These are phyloP conservation scores for Trichomonas vaginalis DNA, from an alignment of 208 protist genomes.

Conservation along the genomic window DNA sequence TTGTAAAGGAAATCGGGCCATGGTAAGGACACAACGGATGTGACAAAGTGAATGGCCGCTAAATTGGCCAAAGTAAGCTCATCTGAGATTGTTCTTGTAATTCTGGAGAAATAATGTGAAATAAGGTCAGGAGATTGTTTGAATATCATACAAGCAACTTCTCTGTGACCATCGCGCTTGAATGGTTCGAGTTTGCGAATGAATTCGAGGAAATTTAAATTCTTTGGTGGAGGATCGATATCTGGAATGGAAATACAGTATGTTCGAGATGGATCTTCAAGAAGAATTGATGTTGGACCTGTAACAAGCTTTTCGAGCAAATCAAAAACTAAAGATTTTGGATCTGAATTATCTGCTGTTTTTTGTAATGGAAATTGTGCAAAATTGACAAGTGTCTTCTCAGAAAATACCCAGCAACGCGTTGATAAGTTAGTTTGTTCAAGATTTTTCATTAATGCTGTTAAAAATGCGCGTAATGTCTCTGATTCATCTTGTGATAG, in stretches of 20 bases:
- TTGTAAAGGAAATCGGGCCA: background rate
- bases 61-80: background rate
- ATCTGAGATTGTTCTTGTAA: background rate
- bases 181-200: background rate
- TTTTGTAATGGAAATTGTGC: background rate
- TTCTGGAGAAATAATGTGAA: background rate
- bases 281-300: background rate
- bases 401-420: background rate
- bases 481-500: background rate
- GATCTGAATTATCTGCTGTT: too few species aligned
- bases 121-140: background rate
- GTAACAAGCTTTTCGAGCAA: background rate
- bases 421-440: background rate
- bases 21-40: background rate
- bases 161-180: background rate
- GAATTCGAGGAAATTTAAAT: background rate
- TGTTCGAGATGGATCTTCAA: background rate
- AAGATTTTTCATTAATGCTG: background rate
- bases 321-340: background rate
- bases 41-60: background rate
- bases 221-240: background rate
- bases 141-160: background rate
- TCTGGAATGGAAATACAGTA: background rate
- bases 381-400: background rate
- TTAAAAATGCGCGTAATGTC: background rate